Evolutionary conservation across 768 basidiomycete species (phyloP).

Genomic region (Mycena rebaudengoi): DNA sequence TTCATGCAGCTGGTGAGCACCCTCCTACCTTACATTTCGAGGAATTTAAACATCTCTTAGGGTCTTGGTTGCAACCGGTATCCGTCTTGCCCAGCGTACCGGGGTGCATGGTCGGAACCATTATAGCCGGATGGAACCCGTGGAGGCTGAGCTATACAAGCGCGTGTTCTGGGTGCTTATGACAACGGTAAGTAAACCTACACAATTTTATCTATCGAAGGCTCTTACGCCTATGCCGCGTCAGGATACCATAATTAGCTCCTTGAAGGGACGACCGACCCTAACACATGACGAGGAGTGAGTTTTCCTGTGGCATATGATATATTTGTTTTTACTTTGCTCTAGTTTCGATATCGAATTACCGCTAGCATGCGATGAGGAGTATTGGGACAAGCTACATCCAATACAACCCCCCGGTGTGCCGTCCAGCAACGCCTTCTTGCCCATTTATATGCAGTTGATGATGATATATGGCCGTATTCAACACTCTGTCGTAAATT

Average conservation of each 20-base stretch:
- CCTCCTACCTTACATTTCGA: too few species aligned
- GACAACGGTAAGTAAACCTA: too few species aligned
- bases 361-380: constrained; percentile 58
- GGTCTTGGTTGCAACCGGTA: constrained; percentile 61
- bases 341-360: constrained; percentile 69
- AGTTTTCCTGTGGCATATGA: constrained; percentile 27
- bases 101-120: constrained; percentile 62
- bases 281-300: constrained; percentile 75
- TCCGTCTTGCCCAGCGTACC: constrained; percentile 69
- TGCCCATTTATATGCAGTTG: background rate
- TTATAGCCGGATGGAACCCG: constrained; percentile 27
- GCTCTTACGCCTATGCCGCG: too few species aligned
- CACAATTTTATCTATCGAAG: too few species aligned
- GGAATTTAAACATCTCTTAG: too few species aligned
- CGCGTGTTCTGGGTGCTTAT: constrained; percentile 59
- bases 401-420: background rate
- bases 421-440: constrained; percentile 1
- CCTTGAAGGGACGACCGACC: constrained; percentile 68
- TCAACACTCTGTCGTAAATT: constrained; percentile 3
- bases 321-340: background rate
- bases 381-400: constrained; percentile 6
- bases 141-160: constrained; percentile 69
- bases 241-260: constrained; percentile 44
- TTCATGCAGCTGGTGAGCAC: constrained; percentile 59
- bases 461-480: constrained; percentile 12